Conservation (phyloP, 2,329 filamentous ascomycete genomes). For the Aureobasidium musti region DNA sequence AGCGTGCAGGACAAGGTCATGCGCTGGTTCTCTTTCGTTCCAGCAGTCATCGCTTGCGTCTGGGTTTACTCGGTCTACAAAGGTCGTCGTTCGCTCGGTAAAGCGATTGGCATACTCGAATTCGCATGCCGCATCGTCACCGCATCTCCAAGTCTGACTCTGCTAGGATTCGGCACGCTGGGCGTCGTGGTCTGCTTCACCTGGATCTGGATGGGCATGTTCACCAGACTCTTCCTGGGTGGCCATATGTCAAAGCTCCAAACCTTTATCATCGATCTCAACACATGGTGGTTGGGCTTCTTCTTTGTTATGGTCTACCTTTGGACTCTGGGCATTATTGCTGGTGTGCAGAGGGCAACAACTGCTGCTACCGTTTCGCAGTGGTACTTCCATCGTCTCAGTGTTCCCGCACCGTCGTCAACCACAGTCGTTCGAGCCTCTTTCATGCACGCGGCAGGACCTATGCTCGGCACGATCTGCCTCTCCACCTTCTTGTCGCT, state of each 20-base stretch:
- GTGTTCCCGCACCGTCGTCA: conserved; percentile 73
- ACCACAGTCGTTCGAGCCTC: conserved; percentile 81
- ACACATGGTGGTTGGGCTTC: conserved; percentile 92
- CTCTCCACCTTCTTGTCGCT: conserved; percentile 81
- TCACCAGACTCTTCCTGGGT: conserved; percentile 91
- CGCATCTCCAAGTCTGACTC: conserved; percentile 77
- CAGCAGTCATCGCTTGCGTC: conserved; percentile 68
- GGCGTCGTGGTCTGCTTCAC: conserved; percentile 80
- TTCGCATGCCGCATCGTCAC: conserved; percentile 86
- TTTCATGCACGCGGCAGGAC: conserved; percentile 76
- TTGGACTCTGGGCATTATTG: conserved; percentile 87
- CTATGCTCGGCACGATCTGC: conserved; percentile 89
- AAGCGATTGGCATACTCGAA: conserved; percentile 85
- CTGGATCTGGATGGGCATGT: conserved; percentile 96
- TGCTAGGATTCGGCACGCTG: conserved; percentile 79
- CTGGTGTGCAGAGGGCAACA: conserved; percentile 84
- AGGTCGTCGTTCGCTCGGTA: conserved; percentile 76
- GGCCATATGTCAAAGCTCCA: conserved; percentile 67
- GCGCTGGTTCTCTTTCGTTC: conserved; percentile 81
- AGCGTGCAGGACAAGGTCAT: conserved; percentile 85
- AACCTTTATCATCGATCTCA: conserved; percentile 79
- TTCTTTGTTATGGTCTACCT: conserved; percentile 94
- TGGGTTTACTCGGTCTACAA: conserved; percentile 85
- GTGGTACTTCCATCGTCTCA: conserved; percentile 97
- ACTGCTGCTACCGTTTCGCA: conserved; percentile 95